phyloP scores from a whole-genome alignment of 768 basidiomycete genomes.

The Lyophyllum decastes region DNA sequence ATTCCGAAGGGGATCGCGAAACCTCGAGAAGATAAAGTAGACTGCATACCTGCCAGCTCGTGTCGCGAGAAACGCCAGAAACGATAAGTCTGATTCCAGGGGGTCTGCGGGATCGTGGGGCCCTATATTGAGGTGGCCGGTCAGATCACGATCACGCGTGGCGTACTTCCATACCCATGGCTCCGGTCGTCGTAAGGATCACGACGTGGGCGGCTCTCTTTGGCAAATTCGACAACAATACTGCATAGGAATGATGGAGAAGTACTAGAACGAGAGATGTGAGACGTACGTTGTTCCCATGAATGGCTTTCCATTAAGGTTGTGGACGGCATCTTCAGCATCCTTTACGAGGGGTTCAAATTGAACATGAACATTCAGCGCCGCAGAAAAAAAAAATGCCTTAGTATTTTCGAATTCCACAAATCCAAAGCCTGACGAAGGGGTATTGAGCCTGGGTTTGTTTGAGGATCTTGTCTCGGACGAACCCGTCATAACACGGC shows the following conservation, averaged over 20 bases:
- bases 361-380: neutral
- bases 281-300: slow-evolving; percentile 77
- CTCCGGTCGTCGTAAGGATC: slow-evolving; percentile 67
- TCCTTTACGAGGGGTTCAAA: slow-evolving; percentile 53
- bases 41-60: slow-evolving; percentile 96
- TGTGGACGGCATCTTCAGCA: slow-evolving; percentile 88
- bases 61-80: slow-evolving; percentile 88
- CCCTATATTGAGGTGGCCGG: slow-evolving; percentile 28
- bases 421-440: slow-evolving; percentile 82
- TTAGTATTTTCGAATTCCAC: slow-evolving; percentile 91
- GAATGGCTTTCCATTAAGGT: slow-evolving; percentile 87
- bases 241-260: slow-evolving; percentile 41
- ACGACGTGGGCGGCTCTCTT: slow-evolving; percentile 85
- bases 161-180: slow-evolving; percentile 49
- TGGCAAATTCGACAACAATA: slow-evolving; percentile 95
- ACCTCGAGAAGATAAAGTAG: slow-evolving; percentile 24
- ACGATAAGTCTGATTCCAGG: slow-evolving; percentile 85
- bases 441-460: slow-evolving; percentile 21
- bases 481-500: slow-evolving; percentile 92
- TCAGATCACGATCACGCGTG: slow-evolving; percentile 4
- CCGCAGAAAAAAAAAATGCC: slow-evolving; percentile 35
- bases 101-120: slow-evolving; percentile 71
- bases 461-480: slow-evolving; percentile 21
- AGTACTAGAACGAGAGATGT: neutral
- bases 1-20: slow-evolving; percentile 18